A percentile compares a stretch with the other conserved stretches of the same genome.
Conservation (phyloP, 768 basidiomycete genomes). For the Paxillus rubicundulus region DNA sequence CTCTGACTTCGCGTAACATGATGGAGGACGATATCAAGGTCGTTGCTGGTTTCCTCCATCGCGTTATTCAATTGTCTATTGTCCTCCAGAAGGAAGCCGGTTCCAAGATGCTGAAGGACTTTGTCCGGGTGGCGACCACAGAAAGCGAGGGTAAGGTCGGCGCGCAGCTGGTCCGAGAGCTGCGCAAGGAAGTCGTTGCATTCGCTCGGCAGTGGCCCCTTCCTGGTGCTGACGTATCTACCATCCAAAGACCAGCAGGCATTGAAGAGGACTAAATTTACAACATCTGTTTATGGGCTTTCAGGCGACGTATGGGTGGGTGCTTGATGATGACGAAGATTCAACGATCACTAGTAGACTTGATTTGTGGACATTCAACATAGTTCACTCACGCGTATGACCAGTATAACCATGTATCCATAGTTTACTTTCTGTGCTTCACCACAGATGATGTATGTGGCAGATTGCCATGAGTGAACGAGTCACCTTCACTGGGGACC, state of each 20-base stretch:
- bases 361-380: conserved; percentile 35
- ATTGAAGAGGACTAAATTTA: conserved; percentile 50
- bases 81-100: conserved; percentile 93
- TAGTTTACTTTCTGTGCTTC: conserved; percentile 6
- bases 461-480: no score
- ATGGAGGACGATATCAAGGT: conserved; percentile 78
- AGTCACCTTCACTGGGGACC: no score
- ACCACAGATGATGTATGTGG: background rate
- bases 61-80: conserved; percentile 88
- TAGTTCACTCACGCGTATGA: conserved; percentile 11
- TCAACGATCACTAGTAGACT: conserved; percentile 48
- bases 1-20: conserved; percentile 95
- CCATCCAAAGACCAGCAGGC: conserved; percentile 57
- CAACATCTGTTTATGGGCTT: background rate
- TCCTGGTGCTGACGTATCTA: conserved; percentile 70
- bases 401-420: conserved; percentile 26
- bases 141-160: conserved; percentile 71
- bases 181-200: conserved; percentile 73
- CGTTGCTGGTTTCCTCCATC: conserved; percentile 91
- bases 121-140: conserved; percentile 68
- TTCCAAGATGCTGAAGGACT: conserved; percentile 43
- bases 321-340: conserved; percentile 36
- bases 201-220: conserved; percentile 92
- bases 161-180: conserved; percentile 62
- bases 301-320: background rate